Base-by-base conservation (phyloP, 345 rosid genomes). In the Arabis hirsuta region DNA sequence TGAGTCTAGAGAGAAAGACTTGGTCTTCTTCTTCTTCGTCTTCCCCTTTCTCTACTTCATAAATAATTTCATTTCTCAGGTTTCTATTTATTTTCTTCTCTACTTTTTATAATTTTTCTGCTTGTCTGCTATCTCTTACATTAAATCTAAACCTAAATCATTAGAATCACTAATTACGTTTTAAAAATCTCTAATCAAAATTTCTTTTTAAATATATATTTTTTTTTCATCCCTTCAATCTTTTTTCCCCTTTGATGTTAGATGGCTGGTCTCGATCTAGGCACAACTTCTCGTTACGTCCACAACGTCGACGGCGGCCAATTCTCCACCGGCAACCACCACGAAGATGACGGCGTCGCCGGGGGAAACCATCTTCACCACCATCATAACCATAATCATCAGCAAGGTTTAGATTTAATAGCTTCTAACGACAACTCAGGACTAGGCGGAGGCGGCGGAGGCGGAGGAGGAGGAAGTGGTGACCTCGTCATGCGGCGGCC, bases 401-500 rank as follows among this genome's bases (percentile, higher is more conserved):
- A 70, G 47, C 76, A 76, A 50, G 73, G 73, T 36, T 67, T 75
- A 53, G 74, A 75, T 61, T 53, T 75, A 26, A 54, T 61, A 57
- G 45, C 61, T 31, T 73, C 78, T 41, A 73, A 64, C 46, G 65
- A 57, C 2, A 61, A 71, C 65, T 58, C 74, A 9, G 77, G 76
- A 45, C 38, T 72, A 14, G 74, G 71, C 12, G 80, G 71, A 34
- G 8, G 6, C 10, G 82, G 82, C 10, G 82, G 82, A 5, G 61
- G 52, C n/a, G 73, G 74, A 16, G 80, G 83, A 14, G 84, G 80
- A 54, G 86, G 78, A 7, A 86, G 79, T 52, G 83, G 87, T 29
- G 91, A 86, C 58, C 83, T 85, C 0, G 88, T 76, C 60, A 82
- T 80, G 77, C 84, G 98, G 12, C 76, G 98, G 52, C 91, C 97